Base-by-base conservation (phyloP, 139 green algal genomes). In the Marvania coccoides region DNA sequence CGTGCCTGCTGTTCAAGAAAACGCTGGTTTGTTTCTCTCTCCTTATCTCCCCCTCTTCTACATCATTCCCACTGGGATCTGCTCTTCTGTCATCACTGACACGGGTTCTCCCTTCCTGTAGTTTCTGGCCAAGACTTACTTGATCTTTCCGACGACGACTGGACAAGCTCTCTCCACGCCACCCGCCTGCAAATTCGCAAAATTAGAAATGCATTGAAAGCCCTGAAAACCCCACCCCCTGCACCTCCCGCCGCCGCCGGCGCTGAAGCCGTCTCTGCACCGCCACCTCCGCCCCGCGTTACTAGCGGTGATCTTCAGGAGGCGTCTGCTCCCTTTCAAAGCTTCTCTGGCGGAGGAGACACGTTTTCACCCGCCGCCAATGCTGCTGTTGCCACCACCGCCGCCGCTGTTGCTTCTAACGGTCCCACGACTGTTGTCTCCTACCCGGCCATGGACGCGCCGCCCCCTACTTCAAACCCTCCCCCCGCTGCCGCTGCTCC, bases 161-260 rank as follows among this genome's bases (percentile, higher is more conserved):
- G 33, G 13, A 58, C 33, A 26, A 23, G 24, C 24, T 55, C 26
- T 29, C 10, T 66, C 13, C 24, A 36, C 5, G 40, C 33, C 28
- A 66, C 33, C 37, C 14, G 34, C 5, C 5, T 66, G 12, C 59
- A 66, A 28, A 24, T 54, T 12, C 54, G 56, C 54, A 66, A 66
- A 33, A 36, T 66, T 1, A 66, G 33, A 5, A 0, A 56, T 6
- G 15, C 33, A 33, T 39, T 66, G n/a, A 26, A 66, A 33, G 19
- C 19, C 42, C 19, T 51, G 19, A 19, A 51, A 51, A 51, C 42
- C 19, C 19, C 42, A 19, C 19, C 42, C 19, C 42, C 42, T 51
- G 42, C 42, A 51, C 42, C 42, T 28, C 19, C 42, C n/a, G n/a
- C n/a, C n/a, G n/a, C n/a, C n/a, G n/a, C n/a, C n/a, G n/a, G n/a